Evolutionary conservation across 345 rosid genomes (phyloP).

Genomic region (Trapa bicornis): DNA sequence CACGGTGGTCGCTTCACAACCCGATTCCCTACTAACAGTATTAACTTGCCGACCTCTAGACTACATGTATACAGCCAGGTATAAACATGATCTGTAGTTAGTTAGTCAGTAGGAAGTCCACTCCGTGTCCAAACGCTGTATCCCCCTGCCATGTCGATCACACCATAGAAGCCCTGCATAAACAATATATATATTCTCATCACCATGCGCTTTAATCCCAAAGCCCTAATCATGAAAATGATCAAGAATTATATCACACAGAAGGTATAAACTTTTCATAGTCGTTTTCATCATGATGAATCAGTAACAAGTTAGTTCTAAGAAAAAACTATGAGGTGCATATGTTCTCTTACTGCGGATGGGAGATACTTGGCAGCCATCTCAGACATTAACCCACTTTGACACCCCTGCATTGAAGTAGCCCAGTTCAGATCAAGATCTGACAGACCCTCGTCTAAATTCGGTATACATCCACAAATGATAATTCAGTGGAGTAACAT

Average conservation of each 20-base stretch:
- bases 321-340: not conserved
- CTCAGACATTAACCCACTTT: conserved; percentile 53
- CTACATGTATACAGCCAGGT: not conserved
- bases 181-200: too few relatives aligned
- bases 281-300: not conserved
- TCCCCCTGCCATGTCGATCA: conserved; percentile 74
- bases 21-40: not conserved
- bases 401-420: conserved; percentile 48
- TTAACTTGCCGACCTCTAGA: too few relatives aligned
- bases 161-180: conserved; percentile 50
- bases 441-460: not conserved
- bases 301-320: not conserved
- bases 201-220: too few relatives aligned
- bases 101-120: conserved; percentile 49
- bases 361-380: conserved; percentile 75
- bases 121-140: conserved; percentile 58
- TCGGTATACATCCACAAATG: not conserved
- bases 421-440: not conserved
- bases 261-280: not conserved
- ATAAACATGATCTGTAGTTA: conserved; percentile 10
- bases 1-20: not conserved
- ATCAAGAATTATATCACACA: too few relatives aligned
- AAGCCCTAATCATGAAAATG: too few relatives aligned
- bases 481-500: conserved; percentile 12
- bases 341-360: conserved; percentile 40